Evolutionary conservation across 129 eudicot species (phyloP).

Genomic region (Heracleum sosnowskyi): DNA sequence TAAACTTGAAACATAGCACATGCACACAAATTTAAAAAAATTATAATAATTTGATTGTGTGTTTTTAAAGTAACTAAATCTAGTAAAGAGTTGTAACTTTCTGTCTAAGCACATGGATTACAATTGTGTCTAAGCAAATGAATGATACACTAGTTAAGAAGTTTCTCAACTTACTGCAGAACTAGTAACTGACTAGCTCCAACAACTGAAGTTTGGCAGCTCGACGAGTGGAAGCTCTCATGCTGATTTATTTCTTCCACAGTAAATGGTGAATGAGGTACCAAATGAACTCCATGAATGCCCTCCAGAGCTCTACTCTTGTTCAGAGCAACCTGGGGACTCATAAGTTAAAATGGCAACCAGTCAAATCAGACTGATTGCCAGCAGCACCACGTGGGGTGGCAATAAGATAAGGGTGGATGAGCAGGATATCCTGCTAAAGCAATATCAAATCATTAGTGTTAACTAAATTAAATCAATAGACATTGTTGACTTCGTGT

Average conservation of each 20-base stretch:
- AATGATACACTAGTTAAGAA: not conserved
- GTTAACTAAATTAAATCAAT: not conserved
- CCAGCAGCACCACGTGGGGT: constrained; percentile 33
- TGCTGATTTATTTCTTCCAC: constrained; percentile 57
- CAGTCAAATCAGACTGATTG: constrained; percentile 73
- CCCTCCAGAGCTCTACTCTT: constrained; percentile 54
- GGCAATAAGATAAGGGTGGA: not conserved
- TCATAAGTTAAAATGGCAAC: constrained; percentile 62
- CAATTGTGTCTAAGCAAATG: not conserved
- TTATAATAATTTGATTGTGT: not conserved
- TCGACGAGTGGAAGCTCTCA: constrained; percentile 38
- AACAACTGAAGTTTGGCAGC: constrained; percentile 31
- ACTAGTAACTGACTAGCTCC: constrained; percentile 46
- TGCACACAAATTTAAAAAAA: not conserved
- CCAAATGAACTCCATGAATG: constrained; percentile 72
- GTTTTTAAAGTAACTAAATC: not conserved
- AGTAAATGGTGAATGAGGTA: constrained; percentile 77
- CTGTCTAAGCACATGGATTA: not conserved
- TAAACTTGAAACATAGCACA: too few relatives aligned
- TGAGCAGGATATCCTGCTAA: constrained; percentile 7
- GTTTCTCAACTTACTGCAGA: constrained; percentile 52
- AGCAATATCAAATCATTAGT: not conserved
- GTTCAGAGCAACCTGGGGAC: constrained; percentile 44
- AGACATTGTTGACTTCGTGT: not conserved
- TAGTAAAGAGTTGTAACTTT: not conserved